phyloP scores from a whole-genome alignment of 306 rosid genomes.

The Dalbergia cultrata region DNA sequence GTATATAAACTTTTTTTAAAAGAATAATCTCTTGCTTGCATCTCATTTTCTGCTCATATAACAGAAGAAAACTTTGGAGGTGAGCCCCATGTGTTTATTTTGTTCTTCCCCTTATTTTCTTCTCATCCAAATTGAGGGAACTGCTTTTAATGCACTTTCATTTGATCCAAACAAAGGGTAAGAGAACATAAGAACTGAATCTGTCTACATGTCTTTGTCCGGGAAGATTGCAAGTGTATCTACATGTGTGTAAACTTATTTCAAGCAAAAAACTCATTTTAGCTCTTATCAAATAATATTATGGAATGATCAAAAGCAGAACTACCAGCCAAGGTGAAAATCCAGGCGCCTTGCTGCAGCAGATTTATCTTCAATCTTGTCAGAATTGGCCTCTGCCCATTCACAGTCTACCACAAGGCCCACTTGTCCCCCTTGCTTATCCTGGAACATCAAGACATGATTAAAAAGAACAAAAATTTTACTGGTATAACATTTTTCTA shows the following conservation, averaged over 20 bases:
- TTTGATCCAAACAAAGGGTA: too few species aligned
- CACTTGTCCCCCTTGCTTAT: constrained; percentile 83
- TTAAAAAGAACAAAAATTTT: constrained; percentile 16
- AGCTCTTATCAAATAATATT: constrained; percentile 10
- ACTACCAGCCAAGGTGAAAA: constrained; percentile 93
- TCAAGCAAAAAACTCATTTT: constrained; percentile 2
- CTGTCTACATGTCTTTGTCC: neutral
- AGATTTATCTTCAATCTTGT: constrained; percentile 68
- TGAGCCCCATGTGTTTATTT: too few species aligned
- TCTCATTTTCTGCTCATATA: too few species aligned
- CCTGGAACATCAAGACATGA: constrained; percentile 54
- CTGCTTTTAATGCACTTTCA: too few species aligned
- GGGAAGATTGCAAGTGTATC: neutral
- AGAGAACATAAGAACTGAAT: constrained; percentile 12
- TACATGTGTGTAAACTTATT: neutral
- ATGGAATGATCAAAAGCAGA: constrained; percentile 28
- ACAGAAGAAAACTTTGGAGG: too few species aligned
- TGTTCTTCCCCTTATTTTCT: too few species aligned
- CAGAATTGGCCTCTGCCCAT: constrained; percentile 95
- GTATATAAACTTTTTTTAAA: too few species aligned
- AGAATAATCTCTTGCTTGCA: too few species aligned
- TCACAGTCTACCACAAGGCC: constrained; percentile 86
- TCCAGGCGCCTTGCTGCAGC: constrained; percentile 93
- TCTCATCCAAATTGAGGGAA: too few species aligned
- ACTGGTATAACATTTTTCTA: neutral